Conservation (phyloP, 129 eudicot species). For the Arctium minus region DNA sequence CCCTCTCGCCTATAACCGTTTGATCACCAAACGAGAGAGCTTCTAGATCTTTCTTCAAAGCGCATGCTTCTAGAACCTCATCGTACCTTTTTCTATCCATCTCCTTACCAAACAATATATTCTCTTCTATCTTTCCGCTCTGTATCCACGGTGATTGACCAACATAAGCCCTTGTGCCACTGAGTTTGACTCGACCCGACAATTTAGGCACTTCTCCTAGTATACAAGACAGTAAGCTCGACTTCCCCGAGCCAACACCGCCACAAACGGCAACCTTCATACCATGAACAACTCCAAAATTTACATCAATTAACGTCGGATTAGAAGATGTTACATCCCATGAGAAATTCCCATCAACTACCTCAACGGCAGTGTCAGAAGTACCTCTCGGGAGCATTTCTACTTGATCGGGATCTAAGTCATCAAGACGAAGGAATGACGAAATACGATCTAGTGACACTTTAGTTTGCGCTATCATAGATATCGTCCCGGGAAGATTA, state of each 20-base stretch:
- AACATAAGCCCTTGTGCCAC: constrained; percentile 82
- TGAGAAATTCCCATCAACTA: constrained; percentile 54
- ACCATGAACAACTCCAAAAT: constrained; percentile 44
- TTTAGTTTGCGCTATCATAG: constrained; percentile 72
- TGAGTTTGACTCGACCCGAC: constrained; percentile 55
- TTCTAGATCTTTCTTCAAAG: constrained; percentile 75
- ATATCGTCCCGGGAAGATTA: constrained; percentile 60
- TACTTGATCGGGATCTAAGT: constrained; percentile 47
- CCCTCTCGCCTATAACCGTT: constrained; percentile 90
- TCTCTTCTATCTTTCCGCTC: constrained; percentile 82
- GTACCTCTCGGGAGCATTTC: constrained; percentile 45
- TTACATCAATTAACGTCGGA: constrained; percentile 57
- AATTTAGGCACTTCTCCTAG: constrained; percentile 75
- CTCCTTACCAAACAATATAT: constrained; percentile 70
- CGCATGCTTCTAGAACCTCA: constrained; percentile 77
- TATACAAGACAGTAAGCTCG: constrained; percentile 73
- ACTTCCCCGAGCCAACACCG: constrained; percentile 87
- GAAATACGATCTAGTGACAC: constrained; percentile 85
- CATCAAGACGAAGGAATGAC: constrained; percentile 64
- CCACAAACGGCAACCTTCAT: constrained; percentile 90
- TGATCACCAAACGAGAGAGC: constrained; percentile 78
- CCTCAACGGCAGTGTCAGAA: constrained; percentile 51
- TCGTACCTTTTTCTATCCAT: constrained; percentile 61
- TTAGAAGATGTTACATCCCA: constrained; percentile 51
- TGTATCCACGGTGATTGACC: constrained; percentile 95